Conservation (phyloP, 108 stramenopile species). For the Chaetoceros tenuissimus region DNA sequence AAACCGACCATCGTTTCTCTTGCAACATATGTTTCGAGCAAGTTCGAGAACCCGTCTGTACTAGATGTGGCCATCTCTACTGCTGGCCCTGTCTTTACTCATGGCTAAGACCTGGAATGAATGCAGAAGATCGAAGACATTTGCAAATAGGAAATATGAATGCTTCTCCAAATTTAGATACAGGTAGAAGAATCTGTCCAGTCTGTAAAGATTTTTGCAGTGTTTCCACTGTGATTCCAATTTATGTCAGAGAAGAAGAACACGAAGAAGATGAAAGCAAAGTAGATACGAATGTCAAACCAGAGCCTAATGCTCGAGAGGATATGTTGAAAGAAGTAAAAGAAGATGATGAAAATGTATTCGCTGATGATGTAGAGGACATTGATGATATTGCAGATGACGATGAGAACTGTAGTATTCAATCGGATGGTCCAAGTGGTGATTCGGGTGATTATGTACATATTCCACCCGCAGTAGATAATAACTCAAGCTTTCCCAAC, state of each 20-base stretch:
- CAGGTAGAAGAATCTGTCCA: slow-evolving; percentile 55
- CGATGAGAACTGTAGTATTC: too few relatives aligned
- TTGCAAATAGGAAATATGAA: slow-evolving; percentile 5
- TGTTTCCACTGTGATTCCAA: slow-evolving; percentile 61
- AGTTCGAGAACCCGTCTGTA: slow-evolving; percentile 76
- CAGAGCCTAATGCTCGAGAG: too few relatives aligned
- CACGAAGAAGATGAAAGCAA: too few relatives aligned
- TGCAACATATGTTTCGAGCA: slow-evolving; percentile 87
- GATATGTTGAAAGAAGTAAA: too few relatives aligned
- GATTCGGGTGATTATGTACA: too few relatives aligned
- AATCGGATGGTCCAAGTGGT: too few relatives aligned
- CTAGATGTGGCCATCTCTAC: slow-evolving; percentile 84
- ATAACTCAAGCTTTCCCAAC: too few relatives aligned
- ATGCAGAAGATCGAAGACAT: slow-evolving; percentile 31
- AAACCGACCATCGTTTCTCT: slow-evolving; percentile 29
- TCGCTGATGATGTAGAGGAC: too few relatives aligned
- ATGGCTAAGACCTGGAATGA: slow-evolving; percentile 64
- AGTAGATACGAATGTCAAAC: too few relatives aligned
- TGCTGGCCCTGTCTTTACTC: slow-evolving; percentile 86
- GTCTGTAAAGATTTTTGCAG: slow-evolving; percentile 72
- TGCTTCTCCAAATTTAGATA: slow-evolving; percentile 8
- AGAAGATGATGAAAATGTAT: too few relatives aligned
- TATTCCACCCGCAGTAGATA: too few relatives aligned
- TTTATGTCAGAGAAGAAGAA: slow-evolving; percentile 57
- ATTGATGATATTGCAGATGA: too few relatives aligned